Base-by-base conservation (phyloP, 78 protist genomes). In the Dictyostelium citrinum region DNA sequence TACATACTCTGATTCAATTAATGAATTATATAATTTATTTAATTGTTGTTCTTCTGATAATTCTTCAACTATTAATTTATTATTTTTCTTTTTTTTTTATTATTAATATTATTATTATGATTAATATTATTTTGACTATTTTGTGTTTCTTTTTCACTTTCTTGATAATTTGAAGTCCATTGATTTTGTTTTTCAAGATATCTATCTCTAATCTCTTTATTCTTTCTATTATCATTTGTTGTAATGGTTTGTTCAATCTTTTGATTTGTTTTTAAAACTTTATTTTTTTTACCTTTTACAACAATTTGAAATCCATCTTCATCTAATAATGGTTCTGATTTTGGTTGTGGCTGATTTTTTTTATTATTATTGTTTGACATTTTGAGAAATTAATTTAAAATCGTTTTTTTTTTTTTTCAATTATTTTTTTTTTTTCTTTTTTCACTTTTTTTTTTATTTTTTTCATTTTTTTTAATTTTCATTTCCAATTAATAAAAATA, bases 281-380 rank as follows among this genome's bases (percentile, higher is more conserved):
- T 71, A 84, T 84, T 84, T 68, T 86, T 86, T 43, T 67, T 86
- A 7, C 92, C 84, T 64, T 86, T 86, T 10, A 86, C 8, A 76
- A 86, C 78, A 24, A 86, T 75, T 43, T 20, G 37, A 61, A 86
- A 86, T 17, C 92, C 92, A 77, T 86, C 92, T 7, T 86, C 84
- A 61, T 86, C 92, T 41, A 74, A 12, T 29, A 77, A 70, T 33
- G 77, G 24, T 31, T 31, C 39, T 27, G 77, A 35, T 35, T 71
- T 39, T n/a, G 29, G 29, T 22, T 37, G 81, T 20, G 64, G 27
- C 20, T 16, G 64, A 14, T 49, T 49, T 14, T 49, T 49, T 4
- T 37, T 37, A 16, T 64, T 27, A 70, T 70, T 70, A 64, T 27
- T 64, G 5, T 24, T 64, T 24, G 72, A 64, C 72, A 64, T 64